A percentile compares a stretch with the other conserved stretches of the same genome.
These are phyloP conservation scores for Puccinia novopanici DNA, from an alignment of 1,284 basidiomycete species.

Conservation along the genomic window DNA sequence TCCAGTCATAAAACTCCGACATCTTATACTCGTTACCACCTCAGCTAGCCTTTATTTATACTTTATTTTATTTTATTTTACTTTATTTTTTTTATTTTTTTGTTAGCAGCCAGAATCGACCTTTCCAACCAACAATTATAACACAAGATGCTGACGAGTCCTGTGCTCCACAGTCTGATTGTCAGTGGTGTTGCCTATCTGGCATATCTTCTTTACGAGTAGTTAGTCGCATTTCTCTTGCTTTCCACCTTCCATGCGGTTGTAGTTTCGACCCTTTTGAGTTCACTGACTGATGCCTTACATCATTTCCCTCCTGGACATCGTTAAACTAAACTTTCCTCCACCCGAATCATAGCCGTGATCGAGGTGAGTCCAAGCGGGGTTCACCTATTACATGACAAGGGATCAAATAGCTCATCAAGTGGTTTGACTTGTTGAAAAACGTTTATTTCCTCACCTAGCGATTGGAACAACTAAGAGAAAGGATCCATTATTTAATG, in stretches of 20 bases:
- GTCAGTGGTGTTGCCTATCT: constrained; percentile 9
- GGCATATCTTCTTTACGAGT: neutral
- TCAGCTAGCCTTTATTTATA: no score
- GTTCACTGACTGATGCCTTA: neutral
- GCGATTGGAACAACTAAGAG: constrained; percentile 6
- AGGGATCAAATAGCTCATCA: neutral
- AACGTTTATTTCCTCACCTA: neutral
- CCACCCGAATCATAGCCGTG: neutral
- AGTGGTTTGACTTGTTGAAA: neutral
- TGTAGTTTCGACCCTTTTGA: neutral
- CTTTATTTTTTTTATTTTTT: no score
- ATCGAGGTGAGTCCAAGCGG: neutral
- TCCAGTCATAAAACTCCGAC: no score
- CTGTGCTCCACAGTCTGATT: constrained; percentile 1
- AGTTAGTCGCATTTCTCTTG: neutral
- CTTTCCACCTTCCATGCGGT: neutral
- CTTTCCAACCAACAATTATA: no score
- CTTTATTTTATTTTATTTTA: no score
- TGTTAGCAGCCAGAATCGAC: no score
- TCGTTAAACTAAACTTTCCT: neutral
- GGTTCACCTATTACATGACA: neutral
- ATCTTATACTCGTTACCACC: no score
- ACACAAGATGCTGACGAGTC: neutral
- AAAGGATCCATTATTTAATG: neutral
- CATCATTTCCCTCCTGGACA: neutral